Conservation (phyloP, 2,329 filamentous ascomycete genomes). For the Metarhizium brunneum region DNA sequence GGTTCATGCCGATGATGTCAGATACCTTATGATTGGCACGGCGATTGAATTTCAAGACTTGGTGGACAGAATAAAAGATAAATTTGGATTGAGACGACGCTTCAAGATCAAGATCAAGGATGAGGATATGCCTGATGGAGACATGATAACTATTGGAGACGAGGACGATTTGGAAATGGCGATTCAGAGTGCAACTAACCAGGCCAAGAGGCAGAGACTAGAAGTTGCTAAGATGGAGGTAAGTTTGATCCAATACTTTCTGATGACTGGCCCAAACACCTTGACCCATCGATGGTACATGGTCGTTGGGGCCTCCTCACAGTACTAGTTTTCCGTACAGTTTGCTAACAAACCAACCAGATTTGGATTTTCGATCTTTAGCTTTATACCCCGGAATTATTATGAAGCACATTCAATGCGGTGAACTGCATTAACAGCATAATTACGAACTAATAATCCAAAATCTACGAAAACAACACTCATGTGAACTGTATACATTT, state of each 20-base stretch:
- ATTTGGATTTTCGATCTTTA: constrained; percentile 38
- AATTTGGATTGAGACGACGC: constrained; percentile 67
- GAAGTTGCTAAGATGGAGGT: constrained; percentile 96
- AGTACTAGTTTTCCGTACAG: not conserved
- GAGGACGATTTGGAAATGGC: constrained; percentile 93
- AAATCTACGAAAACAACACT: not conserved
- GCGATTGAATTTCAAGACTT: constrained; percentile 69
- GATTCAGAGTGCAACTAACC: constrained; percentile 57
- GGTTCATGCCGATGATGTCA: constrained; percentile 82
- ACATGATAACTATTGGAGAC: constrained; percentile 96
- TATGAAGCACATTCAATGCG: not conserved
- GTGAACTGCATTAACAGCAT: not conserved
- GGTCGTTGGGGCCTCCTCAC: not conserved
- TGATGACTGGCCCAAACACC: not conserved
- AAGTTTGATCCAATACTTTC: constrained; percentile 25
- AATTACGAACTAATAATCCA: constrained; percentile 12
- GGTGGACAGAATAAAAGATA: constrained; percentile 70
- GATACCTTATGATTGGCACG: constrained; percentile 79
- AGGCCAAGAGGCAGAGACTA: constrained; percentile 61
- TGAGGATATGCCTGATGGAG: constrained; percentile 65
- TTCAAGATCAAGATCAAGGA: constrained; percentile 88
- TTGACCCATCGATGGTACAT: not conserved
- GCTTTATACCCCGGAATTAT: constrained; percentile 18
- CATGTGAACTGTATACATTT: not conserved
- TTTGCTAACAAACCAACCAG: constrained; percentile 24